A percentile compares a stretch with the other conserved stretches of the same genome.
These are phyloP conservation scores for Yarrowia sp. DNA, from an alignment of 805 yeast genomes.

Conservation along the genomic window DNA sequence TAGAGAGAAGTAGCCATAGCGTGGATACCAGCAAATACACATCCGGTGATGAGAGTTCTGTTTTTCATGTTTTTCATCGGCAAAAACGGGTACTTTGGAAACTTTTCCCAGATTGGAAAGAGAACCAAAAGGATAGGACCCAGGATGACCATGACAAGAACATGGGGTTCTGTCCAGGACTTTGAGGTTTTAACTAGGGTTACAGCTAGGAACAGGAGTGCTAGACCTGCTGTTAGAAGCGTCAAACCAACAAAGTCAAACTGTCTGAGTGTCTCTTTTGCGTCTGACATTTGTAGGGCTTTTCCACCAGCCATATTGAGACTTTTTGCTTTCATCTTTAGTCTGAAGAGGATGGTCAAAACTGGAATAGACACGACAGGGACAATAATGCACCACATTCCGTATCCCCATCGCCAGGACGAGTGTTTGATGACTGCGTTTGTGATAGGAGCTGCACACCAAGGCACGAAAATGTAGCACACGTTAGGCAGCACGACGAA, in stretches of 20 bases:
- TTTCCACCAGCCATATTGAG: slow-evolving; percentile 14
- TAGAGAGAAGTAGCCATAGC: slow-evolving; percentile 45
- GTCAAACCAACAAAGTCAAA: slow-evolving; percentile 69
- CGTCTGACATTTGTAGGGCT: not conserved
- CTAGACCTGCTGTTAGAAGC: slow-evolving; percentile 63
- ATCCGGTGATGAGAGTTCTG: slow-evolving; percentile 52
- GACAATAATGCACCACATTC: slow-evolving; percentile 57
- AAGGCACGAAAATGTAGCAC: slow-evolving; percentile 53
- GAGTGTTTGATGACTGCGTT: slow-evolving; percentile 46
- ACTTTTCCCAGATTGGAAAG: slow-evolving; percentile 63
- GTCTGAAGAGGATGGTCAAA: slow-evolving; percentile 6
- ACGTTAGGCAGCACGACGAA: slow-evolving; percentile 50
- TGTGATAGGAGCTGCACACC: slow-evolving; percentile 51
- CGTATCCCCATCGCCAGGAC: slow-evolving; percentile 63
- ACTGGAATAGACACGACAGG: slow-evolving; percentile 48
- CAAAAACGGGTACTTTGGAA: slow-evolving; percentile 66
- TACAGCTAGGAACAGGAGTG: slow-evolving; percentile 72
- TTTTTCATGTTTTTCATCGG: slow-evolving; percentile 69
- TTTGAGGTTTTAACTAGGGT: slow-evolving; percentile 68
- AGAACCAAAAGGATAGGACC: slow-evolving; percentile 68
- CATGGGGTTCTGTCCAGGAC: slow-evolving; percentile 66
- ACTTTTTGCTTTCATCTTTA: slow-evolving; percentile 1
- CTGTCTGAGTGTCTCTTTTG: slow-evolving; percentile 58
- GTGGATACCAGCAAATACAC: slow-evolving; percentile 44
- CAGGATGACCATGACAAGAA: slow-evolving; percentile 72